Conservation (phyloP, 768 basidiomycete genomes). For the Suillus americanus region DNA sequence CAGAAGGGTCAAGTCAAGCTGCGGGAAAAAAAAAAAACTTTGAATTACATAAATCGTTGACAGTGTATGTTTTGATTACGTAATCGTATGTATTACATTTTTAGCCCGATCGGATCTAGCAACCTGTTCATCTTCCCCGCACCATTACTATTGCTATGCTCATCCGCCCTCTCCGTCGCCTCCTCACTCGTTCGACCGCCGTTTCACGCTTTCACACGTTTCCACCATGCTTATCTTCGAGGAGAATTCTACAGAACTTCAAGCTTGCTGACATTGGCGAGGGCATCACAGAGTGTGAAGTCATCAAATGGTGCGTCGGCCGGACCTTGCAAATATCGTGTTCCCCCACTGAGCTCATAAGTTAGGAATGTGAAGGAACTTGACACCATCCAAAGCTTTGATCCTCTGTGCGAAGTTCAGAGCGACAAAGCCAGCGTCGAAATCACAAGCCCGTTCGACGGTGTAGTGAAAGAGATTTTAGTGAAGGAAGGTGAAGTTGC, state of each 20-base stretch:
- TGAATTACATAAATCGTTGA: too few relatives aligned
- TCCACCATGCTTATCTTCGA: slow-evolving; percentile 28
- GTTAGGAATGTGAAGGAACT: slow-evolving; percentile 63
- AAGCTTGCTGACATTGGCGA: slow-evolving; percentile 87
- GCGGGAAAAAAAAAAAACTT: neutral
- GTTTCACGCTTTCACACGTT: slow-evolving; percentile 39
- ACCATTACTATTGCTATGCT: neutral
- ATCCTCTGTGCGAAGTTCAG: slow-evolving; percentile 80
- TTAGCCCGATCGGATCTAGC: slow-evolving; percentile 9
- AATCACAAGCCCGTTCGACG: slow-evolving; percentile 85
- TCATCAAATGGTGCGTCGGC: slow-evolving; percentile 74
- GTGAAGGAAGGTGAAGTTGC: slow-evolving; percentile 83
- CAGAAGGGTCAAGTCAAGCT: neutral
- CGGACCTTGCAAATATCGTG: slow-evolving; percentile 24
- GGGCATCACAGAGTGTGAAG: slow-evolving; percentile 88
- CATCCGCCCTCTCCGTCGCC: slow-evolving; percentile 18
- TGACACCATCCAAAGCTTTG: slow-evolving; percentile 59
- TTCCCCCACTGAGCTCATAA: neutral
- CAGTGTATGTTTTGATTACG: neutral
- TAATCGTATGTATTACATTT: neutral
- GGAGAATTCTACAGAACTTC: slow-evolving; percentile 55
- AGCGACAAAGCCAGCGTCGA: slow-evolving; percentile 91
- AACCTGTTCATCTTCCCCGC: slow-evolving; percentile 5
- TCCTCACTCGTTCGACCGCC: slow-evolving; percentile 28
- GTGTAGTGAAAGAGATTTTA: slow-evolving; percentile 66